Evolutionary conservation across 1,284 basidiomycete species (phyloP), one percentile per base, ranked within the genome.

Genomic region (Wolfiporia cocos): DNA sequence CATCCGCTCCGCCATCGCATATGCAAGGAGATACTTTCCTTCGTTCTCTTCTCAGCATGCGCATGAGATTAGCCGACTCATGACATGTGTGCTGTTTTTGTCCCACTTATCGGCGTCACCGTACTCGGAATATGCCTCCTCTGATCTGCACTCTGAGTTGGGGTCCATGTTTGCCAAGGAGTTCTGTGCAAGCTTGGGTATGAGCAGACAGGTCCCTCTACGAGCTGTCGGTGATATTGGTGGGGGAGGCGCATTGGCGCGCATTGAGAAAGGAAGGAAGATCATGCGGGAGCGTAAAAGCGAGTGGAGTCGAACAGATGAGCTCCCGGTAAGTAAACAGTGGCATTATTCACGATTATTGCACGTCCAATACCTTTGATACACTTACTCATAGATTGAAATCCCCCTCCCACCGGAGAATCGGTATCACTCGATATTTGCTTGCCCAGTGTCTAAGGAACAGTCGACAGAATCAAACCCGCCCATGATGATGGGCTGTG

Each of bases 381-480:
- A 9, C 17, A 15, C 32, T 33, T n/a, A 33, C 19, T 12, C 19
- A 11, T 50, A 96, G 93, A 92, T 98, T 59, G 95, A 97, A 67
- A 92, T 99, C 51, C 90, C 92, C 0, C 63, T 99, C 10, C 81
- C 88, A 1, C 68, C 83, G 1, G 83, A 89, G 52, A 85, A 93
- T 54, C 73, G 92, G 22, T 98, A 95, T 64, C 96, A 99, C 62
- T 96, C 93, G 1, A 88, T 96, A 46, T 99, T 99, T 61, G 85
- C 92, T 32, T 99, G 96, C 63, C 92, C 96, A 1, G 95, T 99
- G 22, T 95, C 91, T 12, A 99, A 98, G 65, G 95, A 99, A 58
- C 93, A 96, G 64, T 82, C 92, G 11, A 95, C 91, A 1, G 87
- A 93, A 40, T 62, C 74, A 45, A 99, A 99, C 61, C 96, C 94